Conservation (phyloP, 2,329 filamentous ascomycete genomes). For the Cryphonectria naterciae region DNA sequence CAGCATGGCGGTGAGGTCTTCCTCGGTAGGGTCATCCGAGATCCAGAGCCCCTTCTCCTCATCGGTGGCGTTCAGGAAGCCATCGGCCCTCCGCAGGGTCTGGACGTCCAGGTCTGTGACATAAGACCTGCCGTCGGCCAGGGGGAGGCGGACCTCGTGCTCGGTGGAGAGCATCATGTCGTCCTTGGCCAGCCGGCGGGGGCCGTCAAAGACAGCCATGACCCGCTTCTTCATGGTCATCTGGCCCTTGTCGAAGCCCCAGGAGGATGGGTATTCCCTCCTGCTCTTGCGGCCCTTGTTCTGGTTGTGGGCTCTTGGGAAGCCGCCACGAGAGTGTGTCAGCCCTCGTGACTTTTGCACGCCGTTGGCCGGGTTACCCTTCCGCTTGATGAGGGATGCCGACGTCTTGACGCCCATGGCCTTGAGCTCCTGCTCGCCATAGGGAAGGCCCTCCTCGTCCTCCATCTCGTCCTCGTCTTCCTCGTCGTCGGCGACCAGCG, state of each 20-base stretch:
- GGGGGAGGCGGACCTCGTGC: slow-evolving; percentile 86
- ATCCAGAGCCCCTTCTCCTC: slow-evolving; percentile 89
- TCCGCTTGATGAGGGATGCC: slow-evolving; percentile 59
- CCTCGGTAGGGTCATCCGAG: slow-evolving; percentile 69
- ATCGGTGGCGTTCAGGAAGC: slow-evolving; percentile 76
- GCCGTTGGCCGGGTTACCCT: slow-evolving; percentile 59
- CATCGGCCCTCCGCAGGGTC: slow-evolving; percentile 86
- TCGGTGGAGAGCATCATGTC: slow-evolving; percentile 98
- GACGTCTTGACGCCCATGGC: slow-evolving; percentile 45
- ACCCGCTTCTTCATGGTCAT: slow-evolving; percentile 99
- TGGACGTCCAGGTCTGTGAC: slow-evolving; percentile 93
- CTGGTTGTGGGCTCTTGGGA: slow-evolving; percentile 47
- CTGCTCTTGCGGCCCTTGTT: slow-evolving; percentile 82
- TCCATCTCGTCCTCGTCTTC: slow-evolving; percentile 52
- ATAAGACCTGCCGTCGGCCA: slow-evolving; percentile 76
- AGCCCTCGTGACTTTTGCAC: slow-evolving; percentile 72
- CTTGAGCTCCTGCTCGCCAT: slow-evolving; percentile 59
- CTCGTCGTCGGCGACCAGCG: slow-evolving; percentile 43
- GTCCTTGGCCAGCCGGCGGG: slow-evolving; percentile 88
- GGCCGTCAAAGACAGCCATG: slow-evolving; percentile 88
- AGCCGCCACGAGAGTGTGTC: slow-evolving; percentile 78
- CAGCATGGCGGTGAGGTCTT: slow-evolving; percentile 65
- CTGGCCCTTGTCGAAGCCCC: slow-evolving; percentile 89
- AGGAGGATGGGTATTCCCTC: slow-evolving; percentile 90
- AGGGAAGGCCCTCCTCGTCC: slow-evolving; percentile 59